Evolutionary conservation across 2,329 filamentous ascomycete genomes (phyloP).

Genomic region (Thielaviopsis euricoi): DNA sequence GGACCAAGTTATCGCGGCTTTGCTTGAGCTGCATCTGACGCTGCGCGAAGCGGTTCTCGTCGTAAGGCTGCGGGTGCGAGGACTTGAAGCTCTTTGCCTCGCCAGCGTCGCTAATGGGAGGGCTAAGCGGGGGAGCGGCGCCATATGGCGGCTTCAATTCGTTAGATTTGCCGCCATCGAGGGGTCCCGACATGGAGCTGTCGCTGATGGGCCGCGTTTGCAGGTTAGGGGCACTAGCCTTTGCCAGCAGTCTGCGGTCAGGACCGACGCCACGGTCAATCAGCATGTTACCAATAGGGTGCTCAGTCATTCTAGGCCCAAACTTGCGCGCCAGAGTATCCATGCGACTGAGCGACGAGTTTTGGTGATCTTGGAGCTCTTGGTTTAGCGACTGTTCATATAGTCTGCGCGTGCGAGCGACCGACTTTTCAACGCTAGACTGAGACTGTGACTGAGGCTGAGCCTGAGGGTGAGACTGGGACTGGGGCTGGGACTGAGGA

Average conservation of each 20-base stretch:
- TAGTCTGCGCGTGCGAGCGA: conserved; percentile 55
- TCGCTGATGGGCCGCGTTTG: conserved; percentile 8
- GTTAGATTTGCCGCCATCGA: conserved; percentile 13
- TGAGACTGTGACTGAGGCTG: not conserved
- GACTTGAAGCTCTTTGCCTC: conserved; percentile 71
- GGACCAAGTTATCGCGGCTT: conserved; percentile 46
- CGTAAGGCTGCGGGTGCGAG: conserved; percentile 43
- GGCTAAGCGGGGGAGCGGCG: conserved; percentile 25
- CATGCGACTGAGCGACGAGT: conserved; percentile 58
- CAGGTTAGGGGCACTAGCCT: conserved; percentile 54
- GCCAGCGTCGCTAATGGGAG: conserved; percentile 54
- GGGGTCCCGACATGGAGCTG: conserved; percentile 3
- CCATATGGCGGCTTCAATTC: conserved; percentile 20
- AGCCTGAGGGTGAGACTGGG: not conserved
- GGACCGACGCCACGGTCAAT: conserved; percentile 26
- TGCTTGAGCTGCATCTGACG: conserved; percentile 68
- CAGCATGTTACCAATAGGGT: conserved; percentile 28
- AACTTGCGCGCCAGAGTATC: conserved; percentile 57
- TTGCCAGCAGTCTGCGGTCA: conserved; percentile 30
- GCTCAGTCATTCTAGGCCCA: conserved; percentile 35
- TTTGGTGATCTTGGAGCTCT: conserved; percentile 65
- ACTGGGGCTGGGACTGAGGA: not conserved
- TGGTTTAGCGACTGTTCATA: conserved; percentile 74
- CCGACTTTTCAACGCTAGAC: conserved; percentile 21
- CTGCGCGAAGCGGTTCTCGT: conserved; percentile 72